phyloP scores from a whole-genome alignment of 345 rosid species.

The Populus pruinosa region DNA sequence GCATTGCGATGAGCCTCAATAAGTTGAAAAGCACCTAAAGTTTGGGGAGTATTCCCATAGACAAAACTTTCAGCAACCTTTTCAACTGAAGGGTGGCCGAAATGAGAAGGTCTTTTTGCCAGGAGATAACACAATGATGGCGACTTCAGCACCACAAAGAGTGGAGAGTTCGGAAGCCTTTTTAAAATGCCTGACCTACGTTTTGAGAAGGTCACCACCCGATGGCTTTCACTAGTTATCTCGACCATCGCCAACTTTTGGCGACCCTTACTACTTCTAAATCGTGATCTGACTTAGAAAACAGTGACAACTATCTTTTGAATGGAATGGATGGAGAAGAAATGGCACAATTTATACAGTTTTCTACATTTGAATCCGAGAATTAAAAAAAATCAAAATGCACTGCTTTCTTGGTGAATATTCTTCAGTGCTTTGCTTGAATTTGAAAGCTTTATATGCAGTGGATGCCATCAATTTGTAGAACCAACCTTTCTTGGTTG shows the following conservation, averaged over 20 bases:
- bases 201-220: conserved; percentile 23
- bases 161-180: conserved; percentile 30
- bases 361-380: not conserved
- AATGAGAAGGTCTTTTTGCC: conserved; percentile 23
- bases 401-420: not conserved
- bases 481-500: not conserved
- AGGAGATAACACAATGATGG: conserved; percentile 23
- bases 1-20: conserved; percentile 46
- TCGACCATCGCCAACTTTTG: conserved; percentile 20
- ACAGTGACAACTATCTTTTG: no score
- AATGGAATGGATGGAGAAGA: not conserved
- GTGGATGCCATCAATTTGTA: not conserved
- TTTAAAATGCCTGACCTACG: conserved; percentile 19
- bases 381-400: conserved; percentile 1
- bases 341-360: conserved; percentile 3
- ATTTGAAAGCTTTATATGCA: conserved; percentile 10
- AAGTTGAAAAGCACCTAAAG: conserved; percentile 28
- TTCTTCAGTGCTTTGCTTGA: not conserved
- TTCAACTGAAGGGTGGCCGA: conserved; percentile 23
- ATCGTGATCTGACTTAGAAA: not conserved
- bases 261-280: conserved; percentile 11
- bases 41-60: conserved; percentile 8
- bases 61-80: conserved; percentile 17
- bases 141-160: conserved; percentile 25
- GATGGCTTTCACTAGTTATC: conserved; percentile 22